Evolutionary conservation across 2,329 filamentous ascomycete species (phyloP).

Genomic region (Hymenoscyphus albidus): DNA sequence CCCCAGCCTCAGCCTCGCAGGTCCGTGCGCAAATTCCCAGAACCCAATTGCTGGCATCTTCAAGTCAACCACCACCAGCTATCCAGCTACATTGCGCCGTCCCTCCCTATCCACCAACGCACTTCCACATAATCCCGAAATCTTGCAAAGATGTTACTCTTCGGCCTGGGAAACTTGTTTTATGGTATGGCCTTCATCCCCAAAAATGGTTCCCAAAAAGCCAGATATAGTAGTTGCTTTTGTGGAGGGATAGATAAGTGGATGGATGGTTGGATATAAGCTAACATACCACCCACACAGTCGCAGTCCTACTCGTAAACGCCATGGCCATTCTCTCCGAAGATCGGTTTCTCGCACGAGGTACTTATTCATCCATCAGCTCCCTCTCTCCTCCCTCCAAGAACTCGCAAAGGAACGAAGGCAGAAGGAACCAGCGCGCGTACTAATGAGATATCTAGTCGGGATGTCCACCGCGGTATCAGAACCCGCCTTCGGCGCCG

Average conservation of each 20-base stretch:
- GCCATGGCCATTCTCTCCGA: constrained; percentile 90
- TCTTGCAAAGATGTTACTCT: constrained; percentile 60
- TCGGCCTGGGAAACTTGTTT: constrained; percentile 64
- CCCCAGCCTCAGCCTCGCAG: constrained; percentile 19
- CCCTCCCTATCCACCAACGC: neutral
- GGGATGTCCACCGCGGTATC: constrained; percentile 68
- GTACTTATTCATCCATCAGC: constrained; percentile 32
- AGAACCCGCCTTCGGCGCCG: constrained; percentile 74
- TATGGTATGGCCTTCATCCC: constrained; percentile 51
- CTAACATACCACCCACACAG: constrained; percentile 41
- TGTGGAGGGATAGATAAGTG: neutral
- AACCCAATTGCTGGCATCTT: constrained; percentile 17
- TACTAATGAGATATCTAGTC: constrained; percentile 49
- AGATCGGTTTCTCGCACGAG: constrained; percentile 84
- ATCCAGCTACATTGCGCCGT: constrained; percentile 1
- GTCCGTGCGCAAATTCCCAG: constrained; percentile 17
- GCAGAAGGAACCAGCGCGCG: neutral
- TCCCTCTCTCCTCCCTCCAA: neutral
- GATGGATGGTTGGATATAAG: neutral
- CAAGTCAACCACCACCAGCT: constrained; percentile 5
- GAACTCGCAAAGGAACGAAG: no score
- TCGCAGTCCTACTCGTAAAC: constrained; percentile 85
- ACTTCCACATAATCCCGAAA: neutral
- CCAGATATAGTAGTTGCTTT: neutral
- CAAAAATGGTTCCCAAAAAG: constrained; percentile 6